Percentiles rank a stretch among this genome's conserved stretches.
phyloP scores from a whole-genome alignment of 352 stramenopile genomes.

The Globisporangium spiculum region DNA sequence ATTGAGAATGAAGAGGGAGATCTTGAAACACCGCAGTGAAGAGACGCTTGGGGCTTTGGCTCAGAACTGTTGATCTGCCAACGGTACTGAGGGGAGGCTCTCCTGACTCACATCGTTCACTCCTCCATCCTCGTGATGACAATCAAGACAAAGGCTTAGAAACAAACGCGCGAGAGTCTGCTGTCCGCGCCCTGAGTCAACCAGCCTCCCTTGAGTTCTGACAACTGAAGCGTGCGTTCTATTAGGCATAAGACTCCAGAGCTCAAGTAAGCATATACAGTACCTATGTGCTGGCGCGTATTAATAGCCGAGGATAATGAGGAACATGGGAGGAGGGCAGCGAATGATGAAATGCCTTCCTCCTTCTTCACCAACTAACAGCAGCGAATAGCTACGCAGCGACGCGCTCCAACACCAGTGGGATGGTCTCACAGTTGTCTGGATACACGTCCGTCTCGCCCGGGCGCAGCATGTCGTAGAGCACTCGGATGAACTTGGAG shows the following conservation, averaged over 20 bases:
- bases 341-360: background rate
- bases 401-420: conserved; percentile 35
- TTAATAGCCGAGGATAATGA: background rate
- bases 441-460: conserved; percentile 30
- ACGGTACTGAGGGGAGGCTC: background rate
- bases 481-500: conserved; percentile 65
- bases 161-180: too few relatives aligned
- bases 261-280: background rate
- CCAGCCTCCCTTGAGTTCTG: background rate
- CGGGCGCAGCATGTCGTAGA: conserved; percentile 43
- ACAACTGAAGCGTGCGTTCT: background rate
- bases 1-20: background rate
- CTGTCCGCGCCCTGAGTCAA: background rate
- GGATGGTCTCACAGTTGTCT: conserved; percentile 49
- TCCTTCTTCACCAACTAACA: background rate
- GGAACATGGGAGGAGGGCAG: background rate
- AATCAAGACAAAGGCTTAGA: background rate
- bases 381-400: background rate
- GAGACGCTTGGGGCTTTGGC: background rate
- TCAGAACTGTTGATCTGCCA: background rate
- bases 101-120: background rate
- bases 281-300: background rate
- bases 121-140: background rate
- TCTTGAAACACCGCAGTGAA: background rate
- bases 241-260: conserved; percentile 3